Evolutionary conservation across 768 basidiomycete species (phyloP).

Genomic region (Collybia nuda): DNA sequence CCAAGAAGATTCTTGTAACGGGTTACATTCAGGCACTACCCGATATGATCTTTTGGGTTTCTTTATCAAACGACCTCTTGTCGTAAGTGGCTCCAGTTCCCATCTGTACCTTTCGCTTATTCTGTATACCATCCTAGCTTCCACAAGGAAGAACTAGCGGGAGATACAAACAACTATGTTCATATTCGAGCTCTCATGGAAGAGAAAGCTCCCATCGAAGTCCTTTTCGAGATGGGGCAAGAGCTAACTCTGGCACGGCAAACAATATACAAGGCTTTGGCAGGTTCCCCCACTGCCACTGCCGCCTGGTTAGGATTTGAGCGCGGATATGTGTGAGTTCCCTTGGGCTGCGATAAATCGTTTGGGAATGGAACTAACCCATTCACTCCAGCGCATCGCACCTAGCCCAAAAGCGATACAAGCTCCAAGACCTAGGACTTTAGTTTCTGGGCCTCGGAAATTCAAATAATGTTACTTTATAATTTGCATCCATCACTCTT

Average conservation of each 20-base stretch:
- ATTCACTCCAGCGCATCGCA: conserved; percentile 5
- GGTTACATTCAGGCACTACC: conserved; percentile 1
- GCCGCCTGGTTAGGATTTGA: conserved; percentile 12
- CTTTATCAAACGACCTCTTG: conserved; percentile 9
- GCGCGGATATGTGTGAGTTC: conserved; percentile 9
- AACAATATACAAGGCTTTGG: conserved; percentile 1
- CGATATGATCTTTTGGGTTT: conserved; percentile 13
- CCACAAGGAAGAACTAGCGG: conserved; percentile 19
- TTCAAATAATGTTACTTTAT: too few relatives aligned
- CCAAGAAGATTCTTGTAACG: neutral
- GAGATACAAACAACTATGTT: conserved; percentile 14
- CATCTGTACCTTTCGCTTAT: neutral
- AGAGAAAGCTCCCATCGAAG: conserved; percentile 1
- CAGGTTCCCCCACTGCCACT: neutral
- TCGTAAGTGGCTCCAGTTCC: conserved; percentile 6
- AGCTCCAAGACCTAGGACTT: conserved; percentile 1
- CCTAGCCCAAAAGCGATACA: conserved; percentile 7
- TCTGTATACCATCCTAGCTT: conserved; percentile 4
- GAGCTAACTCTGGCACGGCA: conserved; percentile 9
- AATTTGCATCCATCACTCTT: too few relatives aligned
- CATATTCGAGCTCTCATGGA: conserved; percentile 9
- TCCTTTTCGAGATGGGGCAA: conserved; percentile 9
- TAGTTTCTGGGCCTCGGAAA: neutral
- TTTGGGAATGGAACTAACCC: neutral
- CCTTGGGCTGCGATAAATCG: neutral